These are phyloP conservation scores for Tephrocybe sp. DNA, from an alignment of 768 basidiomycete genomes.

Conservation along the genomic window DNA sequence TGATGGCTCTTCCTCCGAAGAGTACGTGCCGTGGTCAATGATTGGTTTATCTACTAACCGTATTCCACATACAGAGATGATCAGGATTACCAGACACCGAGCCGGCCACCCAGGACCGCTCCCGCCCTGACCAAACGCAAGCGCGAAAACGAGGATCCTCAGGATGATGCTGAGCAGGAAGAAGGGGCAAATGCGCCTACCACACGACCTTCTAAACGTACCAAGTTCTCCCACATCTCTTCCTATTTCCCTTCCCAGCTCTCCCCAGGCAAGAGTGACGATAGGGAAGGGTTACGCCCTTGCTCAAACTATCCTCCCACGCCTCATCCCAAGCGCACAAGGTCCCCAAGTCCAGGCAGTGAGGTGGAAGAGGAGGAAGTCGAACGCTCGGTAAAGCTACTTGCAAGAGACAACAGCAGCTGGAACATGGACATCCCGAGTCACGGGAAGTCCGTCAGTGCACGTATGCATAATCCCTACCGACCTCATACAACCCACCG, in stretches of 20 bases:
- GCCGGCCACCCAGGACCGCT: neutral
- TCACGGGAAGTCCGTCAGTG: neutral
- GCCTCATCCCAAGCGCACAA: neutral
- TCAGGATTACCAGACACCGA: neutral
- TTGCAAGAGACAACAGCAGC: no score
- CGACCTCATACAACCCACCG: no score
- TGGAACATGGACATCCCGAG: neutral
- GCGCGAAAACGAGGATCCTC: neutral
- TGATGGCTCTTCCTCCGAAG: no score
- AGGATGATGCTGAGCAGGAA: no score
- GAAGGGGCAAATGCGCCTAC: neutral
- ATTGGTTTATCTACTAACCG: neutral
- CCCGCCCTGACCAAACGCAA: neutral
- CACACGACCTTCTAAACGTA: neutral
- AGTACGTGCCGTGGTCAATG: neutral
- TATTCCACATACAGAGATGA: neutral
- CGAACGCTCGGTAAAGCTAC: neutral
- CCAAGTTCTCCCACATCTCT: neutral
- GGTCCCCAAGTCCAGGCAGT: neutral
- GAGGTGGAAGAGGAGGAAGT: neutral
- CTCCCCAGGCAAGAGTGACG: neutral
- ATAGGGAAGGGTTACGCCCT: neutral
- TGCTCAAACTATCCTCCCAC: neutral
- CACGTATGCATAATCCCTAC: neutral
- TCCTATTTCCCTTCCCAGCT: neutral